Base-by-base conservation (phyloP, 2,329 filamentous ascomycete genomes). In the Ceratocystis papillata region DNA sequence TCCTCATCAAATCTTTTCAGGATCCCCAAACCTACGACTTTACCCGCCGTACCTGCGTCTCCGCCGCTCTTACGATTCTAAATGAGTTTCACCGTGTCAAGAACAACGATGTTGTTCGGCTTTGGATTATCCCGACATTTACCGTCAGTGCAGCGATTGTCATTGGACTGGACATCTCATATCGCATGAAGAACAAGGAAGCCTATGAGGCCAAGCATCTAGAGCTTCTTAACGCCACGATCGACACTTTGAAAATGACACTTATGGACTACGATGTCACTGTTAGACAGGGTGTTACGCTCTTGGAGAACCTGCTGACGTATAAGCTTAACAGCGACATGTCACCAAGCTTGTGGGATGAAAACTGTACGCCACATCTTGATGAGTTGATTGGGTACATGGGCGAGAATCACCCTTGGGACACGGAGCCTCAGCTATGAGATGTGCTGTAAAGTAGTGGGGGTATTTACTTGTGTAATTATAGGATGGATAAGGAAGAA, bases 41-140 rank as follows among this genome's bases (percentile, higher is more conserved):
- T 20, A 67, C 66, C n/a, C 57, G 66, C 7, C 45, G 57, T 5
- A 67, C 66, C 30, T 67, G 66, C 33, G 66, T 67, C 33, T 62
- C 59, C 17, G 57, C 66, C 5, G 63, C 66, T 12, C 63, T 67
- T 22, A 65, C 63, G 1, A 67, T 67, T 17, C 50, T 67, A 17
- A 59, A 65, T 25, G 63, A 67, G 20, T 67, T 67, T 48, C 66
- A 57, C 17, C 63, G 63, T n/a, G 53, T 67, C 25, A 67, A 67
- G 22, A 45, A 62, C 46, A 59, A 62, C 10, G 55, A 65, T 50
- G 63, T 67, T 17, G 66, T 65, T 1, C 66, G 63, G n/a, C 66
- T 67, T 1, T 67, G 66, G 66, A 67, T 65, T 20, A 67, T 67
- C n/a, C 66, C 66, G 1, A 67, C 66, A 10, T 67, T 67, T 30